Evolutionary conservation across 106 monocot species (phyloP).

Genomic region (Narthecium ossifragum): DNA sequence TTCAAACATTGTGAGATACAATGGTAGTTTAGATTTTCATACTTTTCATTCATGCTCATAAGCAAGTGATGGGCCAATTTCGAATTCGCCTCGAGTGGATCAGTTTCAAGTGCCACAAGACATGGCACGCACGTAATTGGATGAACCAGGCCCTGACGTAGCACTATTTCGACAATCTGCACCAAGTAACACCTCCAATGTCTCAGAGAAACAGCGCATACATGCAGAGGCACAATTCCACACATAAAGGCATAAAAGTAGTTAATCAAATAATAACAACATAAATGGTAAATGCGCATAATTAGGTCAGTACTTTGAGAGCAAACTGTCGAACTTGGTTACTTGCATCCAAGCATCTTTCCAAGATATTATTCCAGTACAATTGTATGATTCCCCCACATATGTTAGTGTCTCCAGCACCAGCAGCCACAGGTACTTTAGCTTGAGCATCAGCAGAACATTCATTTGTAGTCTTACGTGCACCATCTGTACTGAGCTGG

Average conservation of each 20-base stretch:
- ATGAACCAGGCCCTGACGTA: conserved; percentile 96
- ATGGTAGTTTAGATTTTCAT: conserved; percentile 23
- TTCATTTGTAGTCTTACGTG: conserved; percentile 14
- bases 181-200: conserved; percentile 9
- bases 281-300: not conserved
- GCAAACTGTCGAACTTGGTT: conserved; percentile 78
- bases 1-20: not conserved
- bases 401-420: conserved; percentile 97
- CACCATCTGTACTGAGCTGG: conserved; percentile 51
- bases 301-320: conserved; percentile 55
- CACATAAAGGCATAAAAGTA: conserved; percentile 2
- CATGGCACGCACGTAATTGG: conserved; percentile 94
- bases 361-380: conserved; percentile 84
- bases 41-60: conserved; percentile 98
- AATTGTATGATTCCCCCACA: conserved; percentile 97
- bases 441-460: conserved; percentile 26
- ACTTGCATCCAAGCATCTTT: conserved; percentile 65
- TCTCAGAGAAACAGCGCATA: too few relatives aligned
- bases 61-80: conserved; percentile 95
- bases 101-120: conserved; percentile 93
- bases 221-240: too few relatives aligned
- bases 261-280: not conserved
- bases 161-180: conserved; percentile 97
- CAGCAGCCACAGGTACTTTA: conserved; percentile 90
- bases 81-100: conserved; percentile 75